Conservation (phyloP, 371 early-diverging fungal species). For the Mucor mucedo region DNA sequence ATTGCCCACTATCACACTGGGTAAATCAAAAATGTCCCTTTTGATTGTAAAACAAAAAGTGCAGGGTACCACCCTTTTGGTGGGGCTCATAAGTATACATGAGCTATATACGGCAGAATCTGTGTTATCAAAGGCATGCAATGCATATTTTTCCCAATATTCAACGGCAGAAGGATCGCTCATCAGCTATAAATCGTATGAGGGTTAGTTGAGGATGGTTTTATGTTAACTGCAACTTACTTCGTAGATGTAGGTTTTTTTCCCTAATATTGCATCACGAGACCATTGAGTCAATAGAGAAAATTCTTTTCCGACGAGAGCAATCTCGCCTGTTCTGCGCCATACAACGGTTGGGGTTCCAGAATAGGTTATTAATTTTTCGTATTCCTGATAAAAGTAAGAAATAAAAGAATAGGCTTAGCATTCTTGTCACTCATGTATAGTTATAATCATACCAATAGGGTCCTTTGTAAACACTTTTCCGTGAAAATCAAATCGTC, state of each 20-base stretch:
- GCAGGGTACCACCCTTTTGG: conserved; percentile 75
- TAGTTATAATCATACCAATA: conserved; percentile 7
- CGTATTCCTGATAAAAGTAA: conserved; percentile 68
- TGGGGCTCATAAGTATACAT: conserved; percentile 75
- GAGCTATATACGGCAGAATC: conserved; percentile 83
- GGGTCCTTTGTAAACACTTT: conserved; percentile 80
- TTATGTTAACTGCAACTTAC: conserved; percentile 26
- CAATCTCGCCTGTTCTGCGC: conserved; percentile 91
- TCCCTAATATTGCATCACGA: conserved; percentile 71
- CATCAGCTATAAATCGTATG: conserved; percentile 71
- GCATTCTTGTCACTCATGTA: conserved; percentile 2
- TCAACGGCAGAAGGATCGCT: conserved; percentile 85
- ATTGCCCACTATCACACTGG: conserved; percentile 84
- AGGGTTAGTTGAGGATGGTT: neutral
- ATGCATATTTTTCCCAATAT: conserved; percentile 92
- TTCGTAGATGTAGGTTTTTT: conserved; percentile 81
- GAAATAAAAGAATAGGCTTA: neutral
- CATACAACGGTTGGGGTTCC: conserved; percentile 94
- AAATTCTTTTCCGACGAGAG: conserved; percentile 90
- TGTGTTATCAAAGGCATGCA: conserved; percentile 87
- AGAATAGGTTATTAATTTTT: conserved; percentile 84
- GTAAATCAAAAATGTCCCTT: conserved; percentile 90
- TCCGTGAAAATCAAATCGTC: conserved; percentile 94
- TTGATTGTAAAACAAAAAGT: conserved; percentile 93
- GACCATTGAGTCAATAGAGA: conserved; percentile 86